Evolutionary conservation across 768 basidiomycete genomes (phyloP), one percentile per base, ranked within the genome.

Genomic region (Crassisporium funariophilum): DNA sequence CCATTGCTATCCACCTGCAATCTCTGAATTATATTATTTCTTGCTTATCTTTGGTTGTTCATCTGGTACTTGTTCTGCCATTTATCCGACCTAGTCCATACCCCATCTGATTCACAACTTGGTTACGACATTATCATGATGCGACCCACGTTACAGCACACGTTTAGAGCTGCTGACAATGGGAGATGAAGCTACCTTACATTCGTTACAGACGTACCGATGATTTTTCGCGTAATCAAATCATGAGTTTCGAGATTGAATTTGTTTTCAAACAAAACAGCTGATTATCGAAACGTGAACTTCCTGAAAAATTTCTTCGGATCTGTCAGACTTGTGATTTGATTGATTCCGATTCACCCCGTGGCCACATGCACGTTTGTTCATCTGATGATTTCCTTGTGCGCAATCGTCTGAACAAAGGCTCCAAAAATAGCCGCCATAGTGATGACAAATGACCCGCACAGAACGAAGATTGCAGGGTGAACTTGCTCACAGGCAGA

Each of bases 151-250:
- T 49, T 47, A 35, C 38, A 29, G 46, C 34, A 39, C 35, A 27
- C 35, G 33, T 16, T 13, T 21, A 22, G 42, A 44, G 25, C 44
- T 38, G 33, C 47, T 38, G 25, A 19, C 40, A 44, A 43, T 52
- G 50, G 50, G 50, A 47, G 43, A 29, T 11, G 31, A 33, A 46
- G 35, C 54, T 52, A 52, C 41, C 53, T 48, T 50, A 55, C 53
- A 43, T 47, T 54, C 49, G 39, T 47, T 54, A 51, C 49, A 50
- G 46, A 50, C 36, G 36, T 39, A 35, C 22, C 40, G 31, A 33
- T 33, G 31, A 15, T 33, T n/a, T n/a, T n/a, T n/a, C 31, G 16
- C 12, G 12, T 33, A 33, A 33, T 33, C 31, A 15, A 11, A 33
- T 33, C 31, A 33, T 33, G 31, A 33, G 12, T 33, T 33, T 33